Conservation (phyloP, 2,329 filamentous ascomycete genomes). For the Cladobotryum mycophilum region DNA sequence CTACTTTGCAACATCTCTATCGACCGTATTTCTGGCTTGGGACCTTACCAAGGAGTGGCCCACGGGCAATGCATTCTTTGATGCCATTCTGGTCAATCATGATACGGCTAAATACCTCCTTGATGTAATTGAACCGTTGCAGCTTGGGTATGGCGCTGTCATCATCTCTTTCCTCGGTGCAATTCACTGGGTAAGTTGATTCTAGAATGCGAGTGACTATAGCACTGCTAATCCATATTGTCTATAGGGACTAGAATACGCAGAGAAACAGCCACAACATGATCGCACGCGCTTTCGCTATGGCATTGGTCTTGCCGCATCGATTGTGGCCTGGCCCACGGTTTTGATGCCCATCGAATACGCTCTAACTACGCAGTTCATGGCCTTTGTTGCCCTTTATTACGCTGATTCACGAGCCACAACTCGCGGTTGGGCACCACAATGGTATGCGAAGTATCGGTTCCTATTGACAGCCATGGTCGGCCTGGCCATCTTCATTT, state of each 20-base stretch:
- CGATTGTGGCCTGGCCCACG: conserved; percentile 83
- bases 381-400: conserved; percentile 79
- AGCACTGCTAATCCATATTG: background rate
- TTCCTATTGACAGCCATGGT: conserved; percentile 90
- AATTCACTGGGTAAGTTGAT: conserved; percentile 65
- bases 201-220: background rate
- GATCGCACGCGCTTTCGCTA: conserved; percentile 72
- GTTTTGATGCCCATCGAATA: conserved; percentile 77
- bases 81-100: conserved; percentile 54
- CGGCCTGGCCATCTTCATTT: conserved; percentile 73
- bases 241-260: conserved; percentile 67
- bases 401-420: conserved; percentile 73
- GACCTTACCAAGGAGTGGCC: conserved; percentile 66
- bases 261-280: conserved; percentile 54
- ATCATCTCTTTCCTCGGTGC: conserved; percentile 93
- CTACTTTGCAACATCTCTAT: conserved; percentile 76
- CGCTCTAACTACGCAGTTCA: conserved; percentile 79
- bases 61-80: conserved; percentile 50
- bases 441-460: conserved; percentile 84
- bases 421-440: conserved; percentile 68
- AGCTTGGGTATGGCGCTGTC: conserved; percentile 85
- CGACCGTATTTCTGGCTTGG: conserved; percentile 77
- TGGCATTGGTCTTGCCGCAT: conserved; percentile 71
- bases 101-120: conserved; percentile 68
- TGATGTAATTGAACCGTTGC: conserved; percentile 73